phyloP scores from a whole-genome alignment of 306 rosid species.

The Cicer arietinum region DNA sequence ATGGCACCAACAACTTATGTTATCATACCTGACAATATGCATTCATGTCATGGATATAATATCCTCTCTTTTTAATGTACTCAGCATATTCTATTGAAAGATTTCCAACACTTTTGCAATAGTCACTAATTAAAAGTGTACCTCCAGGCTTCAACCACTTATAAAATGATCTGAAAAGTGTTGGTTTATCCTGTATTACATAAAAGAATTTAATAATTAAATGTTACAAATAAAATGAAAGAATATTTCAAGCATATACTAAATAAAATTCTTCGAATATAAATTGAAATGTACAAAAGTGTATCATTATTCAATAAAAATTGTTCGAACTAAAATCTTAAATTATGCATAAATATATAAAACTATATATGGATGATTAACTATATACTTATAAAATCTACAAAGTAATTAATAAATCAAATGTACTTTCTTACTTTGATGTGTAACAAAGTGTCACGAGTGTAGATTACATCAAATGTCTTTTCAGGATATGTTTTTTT shows the following conservation, averaged over 20 bases:
- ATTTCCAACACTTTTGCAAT: constrained; percentile 68
- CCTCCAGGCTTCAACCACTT: constrained; percentile 97
- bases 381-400: too few relatives aligned
- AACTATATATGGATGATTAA: too few relatives aligned
- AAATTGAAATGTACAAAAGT: too few relatives aligned
- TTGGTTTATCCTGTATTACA: constrained; percentile 73
- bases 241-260: neutral
- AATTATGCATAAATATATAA: too few relatives aligned
- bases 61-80: constrained; percentile 82
- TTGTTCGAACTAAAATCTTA: too few relatives aligned
- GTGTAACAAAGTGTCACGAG: constrained; percentile 88
- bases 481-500: constrained; percentile 67
- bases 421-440: constrained; percentile 64
- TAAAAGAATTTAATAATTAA: constrained; percentile 1
- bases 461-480: constrained; percentile 84
- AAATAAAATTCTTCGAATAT: neutral
- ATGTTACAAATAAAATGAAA: neutral
- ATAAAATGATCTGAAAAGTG: constrained; percentile 72
- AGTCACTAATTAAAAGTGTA: constrained; percentile 84
- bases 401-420: too few relatives aligned
- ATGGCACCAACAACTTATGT: neutral
- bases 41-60: constrained; percentile 73
- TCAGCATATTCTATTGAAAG: constrained; percentile 65
- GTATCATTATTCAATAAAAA: too few relatives aligned
- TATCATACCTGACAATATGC: constrained; percentile 67